Base-by-base conservation (phyloP, 176 grass and related monocot species). In the Areca catechu region DNA sequence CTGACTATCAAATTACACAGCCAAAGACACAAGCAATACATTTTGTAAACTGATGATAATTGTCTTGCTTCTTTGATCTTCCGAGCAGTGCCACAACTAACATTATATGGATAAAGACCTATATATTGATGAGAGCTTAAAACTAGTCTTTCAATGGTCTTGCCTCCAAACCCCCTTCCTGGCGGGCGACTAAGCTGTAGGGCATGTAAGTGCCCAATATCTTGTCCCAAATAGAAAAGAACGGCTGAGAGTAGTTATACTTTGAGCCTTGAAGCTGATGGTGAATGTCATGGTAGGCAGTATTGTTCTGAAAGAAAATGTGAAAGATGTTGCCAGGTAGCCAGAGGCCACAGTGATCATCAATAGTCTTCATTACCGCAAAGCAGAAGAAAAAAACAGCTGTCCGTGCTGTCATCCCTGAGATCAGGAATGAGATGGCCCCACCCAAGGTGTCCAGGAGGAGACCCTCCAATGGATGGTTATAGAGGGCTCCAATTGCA, bases 391-490 rank as follows among this genome's bases (percentile, higher is more conserved):
- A 95, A 69, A 82, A 95, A 4, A 85, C 76, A 1, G 85, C 58
- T 0, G 79, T 95, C 21, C 84, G 73, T 19, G 89, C 81, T 1
- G 89, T 95, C 89, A 95, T 89, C 16, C 85, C 72, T 16, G 89
- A 89, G 16, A 85, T 24, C 56, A 95, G 67, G 79, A 95, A 95
- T 19, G 89, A 89, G 24, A 95, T 76, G 12, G 83, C 89, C 10
- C 89, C 85, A 54, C 89, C 89, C 60, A 95, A 19, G 57, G 89
- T 95, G 69, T 95, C 85, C 56, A 95, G 49, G 28, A 95, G 78
- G 24, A 95, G 89, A 34, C 89, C 89, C 82, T 95, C 85, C 60
- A 95, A 49, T 54, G 89, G 89, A 72, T 95, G 85, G 76, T 89
- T 95, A 78, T 95, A 95, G 10, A 95, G 89, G 60, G 89, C 89